Percentiles rank a stretch among this genome's conserved stretches.
These are phyloP conservation scores for Silene noctiflora DNA, from an alignment of 179 eudicot genomes.

Conservation along the genomic window DNA sequence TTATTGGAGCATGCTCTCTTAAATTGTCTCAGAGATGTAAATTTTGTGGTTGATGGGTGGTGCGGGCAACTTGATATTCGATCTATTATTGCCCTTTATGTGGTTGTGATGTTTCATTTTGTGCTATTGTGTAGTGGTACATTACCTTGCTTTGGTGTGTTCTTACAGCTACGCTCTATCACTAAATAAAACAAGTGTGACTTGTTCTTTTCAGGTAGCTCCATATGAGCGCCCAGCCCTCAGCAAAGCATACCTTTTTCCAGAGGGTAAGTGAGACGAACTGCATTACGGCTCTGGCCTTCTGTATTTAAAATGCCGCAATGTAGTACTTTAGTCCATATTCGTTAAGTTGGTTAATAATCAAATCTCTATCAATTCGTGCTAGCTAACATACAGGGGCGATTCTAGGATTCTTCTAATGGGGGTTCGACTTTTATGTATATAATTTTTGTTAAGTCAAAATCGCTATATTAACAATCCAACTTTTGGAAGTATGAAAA, in stretches of 20 bases:
- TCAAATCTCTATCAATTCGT: no score
- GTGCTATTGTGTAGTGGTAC: neutral
- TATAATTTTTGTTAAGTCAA: no score
- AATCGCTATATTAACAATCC: no score
- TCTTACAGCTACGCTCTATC: neutral
- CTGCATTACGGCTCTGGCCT: neutral
- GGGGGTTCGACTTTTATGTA: no score
- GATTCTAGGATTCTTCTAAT: no score
- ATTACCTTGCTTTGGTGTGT: neutral
- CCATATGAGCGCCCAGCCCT: conserved; percentile 99
- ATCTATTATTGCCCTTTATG: neutral
- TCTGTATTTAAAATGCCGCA: neutral
- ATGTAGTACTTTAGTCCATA: no score
- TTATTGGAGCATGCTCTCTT: neutral
- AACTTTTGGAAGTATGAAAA: no score
- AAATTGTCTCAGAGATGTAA: neutral
- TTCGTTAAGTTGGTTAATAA: no score
- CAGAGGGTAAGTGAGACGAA: conserved; percentile 65
- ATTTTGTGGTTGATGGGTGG: neutral
- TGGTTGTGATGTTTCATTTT: neutral
- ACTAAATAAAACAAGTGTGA: neutral
- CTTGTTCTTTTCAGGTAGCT: conserved; percentile 65
- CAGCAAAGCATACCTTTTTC: conserved; percentile 94
- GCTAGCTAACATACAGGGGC: no score
- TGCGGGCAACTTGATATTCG: neutral